phyloP scores from a whole-genome alignment of 2,329 filamentous ascomycete genomes.

The Macroventuria anomochaeta region DNA sequence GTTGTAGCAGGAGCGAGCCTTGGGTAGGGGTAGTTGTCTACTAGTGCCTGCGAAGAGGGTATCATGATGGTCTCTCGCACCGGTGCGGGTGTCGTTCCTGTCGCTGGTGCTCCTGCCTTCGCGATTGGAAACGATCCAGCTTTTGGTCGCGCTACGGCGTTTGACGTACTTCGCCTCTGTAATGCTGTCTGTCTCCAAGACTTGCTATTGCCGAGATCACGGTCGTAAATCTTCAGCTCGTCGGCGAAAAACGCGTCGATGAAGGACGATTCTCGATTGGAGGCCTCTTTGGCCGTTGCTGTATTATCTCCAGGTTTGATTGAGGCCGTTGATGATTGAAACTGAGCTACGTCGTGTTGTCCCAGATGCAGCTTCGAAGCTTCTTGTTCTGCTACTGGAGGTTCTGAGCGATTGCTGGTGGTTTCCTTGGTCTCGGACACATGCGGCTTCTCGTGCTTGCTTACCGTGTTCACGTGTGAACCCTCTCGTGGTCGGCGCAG shows the following conservation, averaged over 20 bases:
- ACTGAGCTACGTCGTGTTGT: neutral
- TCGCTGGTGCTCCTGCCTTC: neutral
- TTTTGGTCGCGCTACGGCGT: neutral
- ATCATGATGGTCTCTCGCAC: conserved; percentile 6
- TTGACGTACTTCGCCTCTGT: conserved; percentile 15
- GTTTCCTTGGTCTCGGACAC: neutral
- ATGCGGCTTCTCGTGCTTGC: neutral
- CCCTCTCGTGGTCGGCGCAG: conserved; percentile 34
- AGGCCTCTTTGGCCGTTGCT: conserved; percentile 1
- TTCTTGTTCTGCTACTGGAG: neutral
- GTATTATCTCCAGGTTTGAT: neutral
- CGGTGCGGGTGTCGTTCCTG: neutral
- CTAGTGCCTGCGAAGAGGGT: conserved; percentile 13
- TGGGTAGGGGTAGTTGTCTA: conserved; percentile 13
- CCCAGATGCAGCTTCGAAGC: no score
- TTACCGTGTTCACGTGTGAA: conserved; percentile 9
- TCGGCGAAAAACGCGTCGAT: conserved; percentile 35
- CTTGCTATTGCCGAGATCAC: conserved; percentile 3
- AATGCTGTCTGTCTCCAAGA: conserved; percentile 39
- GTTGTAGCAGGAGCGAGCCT: neutral
- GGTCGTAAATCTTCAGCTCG: conserved; percentile 2
- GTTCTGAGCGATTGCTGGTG: no score
- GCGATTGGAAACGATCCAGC: neutral
- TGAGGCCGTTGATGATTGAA: neutral
- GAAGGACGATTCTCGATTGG: conserved; percentile 25